Evolutionary conservation across 306 rosid species (phyloP), one percentile per base, ranked within the genome.

Genomic region (Pyrus bretschneideri): DNA sequence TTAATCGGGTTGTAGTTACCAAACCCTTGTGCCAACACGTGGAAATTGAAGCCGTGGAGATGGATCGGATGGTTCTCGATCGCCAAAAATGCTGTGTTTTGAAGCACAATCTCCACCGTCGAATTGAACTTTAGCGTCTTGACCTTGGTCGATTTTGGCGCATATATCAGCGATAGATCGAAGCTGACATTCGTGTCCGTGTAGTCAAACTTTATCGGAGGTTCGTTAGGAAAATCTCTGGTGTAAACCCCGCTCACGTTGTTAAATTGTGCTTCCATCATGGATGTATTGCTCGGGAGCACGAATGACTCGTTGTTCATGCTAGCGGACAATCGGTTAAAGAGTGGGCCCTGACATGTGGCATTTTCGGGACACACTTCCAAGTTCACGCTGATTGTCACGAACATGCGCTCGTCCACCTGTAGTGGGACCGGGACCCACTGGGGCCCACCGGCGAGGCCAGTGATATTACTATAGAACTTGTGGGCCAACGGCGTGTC

Each of bases 261-360:
- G 3, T 17, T 0, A 51, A 31, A 80, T 12, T 67, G 83, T 2
- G 93, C 96, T 74, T 90, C 76, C 13, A 92, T 52, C 89, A 92
- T 86, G 0, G 93, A 88, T 0, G 33, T 23, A 1, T 75, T 82
- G 46, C 3, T 70, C 1, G 97, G 97, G 35, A 82, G 23, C 65
- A 51, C 79, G 27, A 89, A 93, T 0, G 97, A 93, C 55, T 87
- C 89, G 23, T 93, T 90, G 76, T 87, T 93, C 94, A 93, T 90
- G 86, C 85, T 85, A 1, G 96, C 91, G 0, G 94, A 85, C 3
- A 84, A 3, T 13, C 79, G 70, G 6, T 74, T 54, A 1, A 40
- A 33, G 0, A 73, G 8, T 1, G 62, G 67, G 11, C 91, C 93
- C 0, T 2, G 3, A 45, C 96, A 91, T 8, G 80, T 79, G 70